Evolutionary conservation across 2,329 filamentous ascomycete species (phyloP), one percentile per base, ranked within the genome.

Genomic region (Pyrenophora tritici-repentis): DNA sequence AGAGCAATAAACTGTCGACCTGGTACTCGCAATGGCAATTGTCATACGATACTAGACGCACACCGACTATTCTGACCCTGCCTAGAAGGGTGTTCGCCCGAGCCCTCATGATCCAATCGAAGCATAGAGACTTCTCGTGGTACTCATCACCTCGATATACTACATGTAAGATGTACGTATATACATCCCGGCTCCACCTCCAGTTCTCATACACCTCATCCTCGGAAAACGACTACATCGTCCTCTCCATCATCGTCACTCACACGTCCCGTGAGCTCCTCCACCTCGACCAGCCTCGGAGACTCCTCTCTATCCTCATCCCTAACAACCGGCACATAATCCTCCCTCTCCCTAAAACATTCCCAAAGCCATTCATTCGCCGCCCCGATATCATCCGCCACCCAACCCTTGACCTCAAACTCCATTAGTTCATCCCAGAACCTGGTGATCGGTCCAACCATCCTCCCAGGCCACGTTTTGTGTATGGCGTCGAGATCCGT

Each of bases 331-430:
- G 35, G 47, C 6, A 50, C 40, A 32, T 44, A 44, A 7, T 34
- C 22, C 9, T 29, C 40, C 13, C 34, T 44, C 14, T 7, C 18
- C 17, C 35, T 17, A 14, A 50, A 50, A 12, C 18, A 36, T 20
- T 50, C 35, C 40, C 47, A 50, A 9, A 50, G 18, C 47, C 47
- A 50, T 12, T 34, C 34, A 8, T 50, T 44, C 26, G 34, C 26
- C 24, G 16, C 36, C 13, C 16, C 29, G 9, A 14, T 4, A 9
- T 39, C 35, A 13, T 16, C 8, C 9, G 22, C 9, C 3, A 42
- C 34, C 47, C 47, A 50, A 1, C 17, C 34, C 17, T 20, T 32
- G 8, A 14, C 34, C 6, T 35, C 24, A 33, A 50, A 50, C 16
- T 50, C 47, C 7, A 17, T 1, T 34, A 50, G 31, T 14, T 29